Base-by-base conservation (phyloP, 1,139 yeast species). In the Scheffersomyces segobiensis region DNA sequence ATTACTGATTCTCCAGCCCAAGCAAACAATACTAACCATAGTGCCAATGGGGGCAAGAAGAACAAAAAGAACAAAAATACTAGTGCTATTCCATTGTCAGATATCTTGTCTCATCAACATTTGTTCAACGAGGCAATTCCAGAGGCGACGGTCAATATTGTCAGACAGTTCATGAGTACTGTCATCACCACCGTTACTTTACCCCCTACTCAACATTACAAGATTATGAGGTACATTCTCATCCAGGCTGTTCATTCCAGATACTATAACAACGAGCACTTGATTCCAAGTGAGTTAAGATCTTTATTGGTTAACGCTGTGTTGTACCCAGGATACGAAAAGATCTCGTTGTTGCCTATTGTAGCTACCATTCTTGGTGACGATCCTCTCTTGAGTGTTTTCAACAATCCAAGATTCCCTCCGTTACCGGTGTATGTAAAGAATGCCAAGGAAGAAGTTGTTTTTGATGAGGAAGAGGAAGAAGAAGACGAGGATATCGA, bases 341-440 rank as follows among this genome's bases (percentile, higher is more conserved):
- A 86, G 60, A 81, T 84, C 51, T 87, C 91, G 12, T 78, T 90
- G 39, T 77, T 91, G 60, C 97, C 97, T 14, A 87, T 92, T 62
- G 88, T 90, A 0, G 73, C 84, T n/a, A 72, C 79, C 2, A 74
- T 81, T 4, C 71, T 91, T 63, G 78, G 77, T 3, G 66, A 73
- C 24, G 80, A 80, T 61, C 73, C 72, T 2, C 63, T 82, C 21
- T 62, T 82, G 52, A 86, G 87, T 67, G 80, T 87, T 3, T 78
- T 91, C 65, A 82, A 86, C 60, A 90, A 90, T 65, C 97, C 97
- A 49, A 79, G 96, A 63, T 84, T 92, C 64, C 97, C 97, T 2
- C 84, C 91, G 50, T 73, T 82, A 56, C 81, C 85, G 4, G 66
- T 72, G 48, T 74, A 78, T 56, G 71, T 76, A 54, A 74, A 69